Percentiles rank a stretch among this genome's conserved stretches.
Evolutionary conservation across 768 basidiomycete species (phyloP).

Genomic region (Mycena galopus): DNA sequence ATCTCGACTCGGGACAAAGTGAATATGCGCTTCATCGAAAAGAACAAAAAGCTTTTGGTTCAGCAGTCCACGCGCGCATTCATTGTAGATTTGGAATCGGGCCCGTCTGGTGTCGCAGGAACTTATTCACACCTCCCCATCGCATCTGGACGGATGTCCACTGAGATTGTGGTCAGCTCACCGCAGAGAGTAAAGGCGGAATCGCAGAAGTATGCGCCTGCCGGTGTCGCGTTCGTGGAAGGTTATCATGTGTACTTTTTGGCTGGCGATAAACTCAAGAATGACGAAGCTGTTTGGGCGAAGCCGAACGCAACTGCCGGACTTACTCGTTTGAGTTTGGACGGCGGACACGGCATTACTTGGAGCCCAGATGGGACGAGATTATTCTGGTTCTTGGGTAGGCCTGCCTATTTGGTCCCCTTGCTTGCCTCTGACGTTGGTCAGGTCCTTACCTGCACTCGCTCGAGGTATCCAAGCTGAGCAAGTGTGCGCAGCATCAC

Average conservation of each 20-base stretch:
- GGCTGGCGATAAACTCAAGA: constrained; percentile 54
- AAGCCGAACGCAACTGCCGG: constrained; percentile 77
- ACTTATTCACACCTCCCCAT: constrained; percentile 62
- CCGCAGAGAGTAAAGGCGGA: constrained; percentile 33
- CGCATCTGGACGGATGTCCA: constrained; percentile 68
- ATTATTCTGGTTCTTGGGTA: constrained; percentile 83
- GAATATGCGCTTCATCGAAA: constrained; percentile 70
- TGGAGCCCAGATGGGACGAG: constrained; percentile 74
- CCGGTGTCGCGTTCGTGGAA: constrained; percentile 74
- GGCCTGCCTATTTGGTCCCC: constrained; percentile 26
- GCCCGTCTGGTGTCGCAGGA: constrained; percentile 57
- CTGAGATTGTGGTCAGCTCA: constrained; percentile 64
- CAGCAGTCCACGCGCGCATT: constrained; percentile 67
- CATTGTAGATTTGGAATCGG: constrained; percentile 62
- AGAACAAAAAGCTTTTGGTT: constrained; percentile 66
- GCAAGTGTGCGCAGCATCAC: constrained; percentile 64
- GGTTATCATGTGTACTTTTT: constrained; percentile 76
- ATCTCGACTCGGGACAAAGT: constrained; percentile 58
- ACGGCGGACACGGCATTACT: constrained; percentile 80
- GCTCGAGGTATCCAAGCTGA: constrained; percentile 66
- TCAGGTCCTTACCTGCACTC: constrained; percentile 76
- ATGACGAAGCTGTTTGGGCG: constrained; percentile 70
- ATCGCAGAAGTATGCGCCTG: constrained; percentile 40
- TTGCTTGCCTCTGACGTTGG: neutral
- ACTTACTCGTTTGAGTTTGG: constrained; percentile 72